Evolutionary conservation across 2,329 filamentous ascomycete species (phyloP).

Genomic region (Hortaea werneckii): DNA sequence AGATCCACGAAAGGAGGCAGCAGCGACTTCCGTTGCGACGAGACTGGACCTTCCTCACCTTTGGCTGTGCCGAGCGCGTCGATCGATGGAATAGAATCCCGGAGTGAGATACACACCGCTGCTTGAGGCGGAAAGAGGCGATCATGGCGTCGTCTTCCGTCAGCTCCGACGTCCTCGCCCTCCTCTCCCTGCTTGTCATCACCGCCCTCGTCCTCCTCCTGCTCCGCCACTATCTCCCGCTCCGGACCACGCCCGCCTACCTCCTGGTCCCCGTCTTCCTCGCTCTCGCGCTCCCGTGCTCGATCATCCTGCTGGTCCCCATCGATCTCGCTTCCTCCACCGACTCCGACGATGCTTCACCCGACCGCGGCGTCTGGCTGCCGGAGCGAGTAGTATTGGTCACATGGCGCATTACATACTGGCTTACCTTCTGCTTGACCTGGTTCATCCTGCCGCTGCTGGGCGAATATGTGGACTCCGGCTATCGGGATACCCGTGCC

Average conservation of each 20-base stretch:
- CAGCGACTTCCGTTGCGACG: too few species aligned
- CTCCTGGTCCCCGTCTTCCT: conserved; percentile 89
- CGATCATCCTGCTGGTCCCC: conserved; percentile 82
- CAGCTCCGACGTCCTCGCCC: conserved; percentile 69
- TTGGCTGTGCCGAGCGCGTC: too few species aligned
- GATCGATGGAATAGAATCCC: too few species aligned
- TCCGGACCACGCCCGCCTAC: conserved; percentile 83
- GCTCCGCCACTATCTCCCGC: conserved; percentile 77
- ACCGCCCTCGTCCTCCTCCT: conserved; percentile 71
- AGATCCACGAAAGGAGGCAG: too few species aligned
- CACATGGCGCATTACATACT: conserved; percentile 91
- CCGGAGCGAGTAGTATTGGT: conserved; percentile 68
- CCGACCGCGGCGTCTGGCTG: conserved; percentile 74
- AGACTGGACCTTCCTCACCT: too few species aligned
- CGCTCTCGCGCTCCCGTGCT: conserved; percentile 83
- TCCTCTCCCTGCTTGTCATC: conserved; percentile 61
- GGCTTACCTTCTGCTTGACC: conserved; percentile 89
- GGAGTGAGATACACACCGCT: too few species aligned
- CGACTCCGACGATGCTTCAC: conserved; percentile 48
- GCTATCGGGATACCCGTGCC: conserved; percentile 75
- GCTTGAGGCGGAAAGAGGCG: neutral
- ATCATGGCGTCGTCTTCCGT: conserved; percentile 46
- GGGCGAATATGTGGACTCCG: conserved; percentile 88
- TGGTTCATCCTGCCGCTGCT: conserved; percentile 94
- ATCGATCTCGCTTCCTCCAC: conserved; percentile 81